Base-by-base conservation (phyloP, 768 basidiomycete genomes). In the Tulasnella sp. region DNA sequence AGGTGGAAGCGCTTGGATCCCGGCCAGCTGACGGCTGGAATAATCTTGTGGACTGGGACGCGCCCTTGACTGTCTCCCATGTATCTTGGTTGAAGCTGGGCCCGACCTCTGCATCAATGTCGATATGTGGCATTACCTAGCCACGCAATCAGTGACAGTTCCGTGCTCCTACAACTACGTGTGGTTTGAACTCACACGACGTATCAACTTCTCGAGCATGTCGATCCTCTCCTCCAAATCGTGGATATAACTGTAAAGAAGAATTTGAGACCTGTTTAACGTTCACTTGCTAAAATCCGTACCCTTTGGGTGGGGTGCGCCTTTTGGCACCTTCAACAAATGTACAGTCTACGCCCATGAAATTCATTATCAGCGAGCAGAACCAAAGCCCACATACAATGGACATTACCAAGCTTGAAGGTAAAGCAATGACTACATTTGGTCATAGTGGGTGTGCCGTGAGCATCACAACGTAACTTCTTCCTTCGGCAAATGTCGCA, bases 401-500 rank as follows among this genome's bases (percentile, higher is more conserved):
- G n/a, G n/a, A n/a, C n/a, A n/a, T 27, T 84, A 86, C 71, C 84
- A 77, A 69, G 86, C 84, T 83, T 60, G 23, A 65, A 34, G 5
- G 23, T 32, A 24, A 32, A 13, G 42, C 19, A 53, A 45, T 53
- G 64, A 50, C 51, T 64, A 63, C n/a, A 50, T 29, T 27, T 23
- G 49, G 47, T 50, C 32, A 42, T 29, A 21, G 4, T 24, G 38
- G n/a, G n/a, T n/a, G n/a, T n/a, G 34, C 15, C 24, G 26, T 42
- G 34, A 43, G 50, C 59, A 23, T 43, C 47, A 26, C 10, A 2
- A 84, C 87, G 83, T 73, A 66, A 62, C 62, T 92, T 93, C 76
- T 90, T 91, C 60, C 86, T 75, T 38, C 89, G 75, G 67, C 88
- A 92, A 0, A 82, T 78, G 67, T 91, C 88, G 67, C 89, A 92